Conservation (phyloP, 202 grass and related monocot genomes). For the Eragrostis tef region DNA sequence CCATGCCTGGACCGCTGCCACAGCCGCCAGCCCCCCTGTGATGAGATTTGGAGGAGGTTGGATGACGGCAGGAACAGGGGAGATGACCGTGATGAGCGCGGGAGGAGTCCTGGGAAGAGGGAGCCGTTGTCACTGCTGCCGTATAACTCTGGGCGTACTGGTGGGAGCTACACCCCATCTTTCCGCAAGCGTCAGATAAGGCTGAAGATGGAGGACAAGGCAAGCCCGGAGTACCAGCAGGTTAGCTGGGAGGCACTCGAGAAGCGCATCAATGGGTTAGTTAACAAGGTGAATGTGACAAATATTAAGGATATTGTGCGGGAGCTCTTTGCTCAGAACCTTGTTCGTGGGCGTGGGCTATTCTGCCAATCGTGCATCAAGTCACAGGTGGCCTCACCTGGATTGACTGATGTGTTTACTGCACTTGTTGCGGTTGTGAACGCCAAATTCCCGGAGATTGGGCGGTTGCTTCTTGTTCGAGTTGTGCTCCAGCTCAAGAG, state of each 20-base stretch:
- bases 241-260: slow-evolving; percentile 91
- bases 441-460: slow-evolving; percentile 86
- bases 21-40: slow-evolving; percentile 22
- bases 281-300: slow-evolving; percentile 87
- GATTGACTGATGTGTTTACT: slow-evolving; percentile 84
- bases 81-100: slow-evolving; percentile 6
- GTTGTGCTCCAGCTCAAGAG: slow-evolving; percentile 93
- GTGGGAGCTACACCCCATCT: slow-evolving; percentile 86
- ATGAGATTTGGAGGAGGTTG: slow-evolving; percentile 33
- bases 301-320: slow-evolving; percentile 95
- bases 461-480: slow-evolving; percentile 67
- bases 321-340: slow-evolving; percentile 78
- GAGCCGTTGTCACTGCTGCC: slow-evolving; percentile 60
- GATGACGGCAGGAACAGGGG: slow-evolving; percentile 9
- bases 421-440: slow-evolving; percentile 82
- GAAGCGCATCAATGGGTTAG: slow-evolving; percentile 91
- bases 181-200: slow-evolving; percentile 87
- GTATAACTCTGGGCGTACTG: slow-evolving; percentile 63
- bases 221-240: slow-evolving; percentile 74
- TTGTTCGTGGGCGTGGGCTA: slow-evolving; percentile 80
- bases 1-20: slow-evolving; percentile 24
- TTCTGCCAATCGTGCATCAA: slow-evolving; percentile 96
- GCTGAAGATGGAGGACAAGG: slow-evolving; percentile 86
- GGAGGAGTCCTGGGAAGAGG: slow-evolving; percentile 38
- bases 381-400: slow-evolving; percentile 90